Percentiles rank a stretch among this genome's conserved stretches.
Evolutionary conservation across 495 filamentous ascomycete genomes (phyloP).

Genomic region (Parachaetomium inaequale): DNA sequence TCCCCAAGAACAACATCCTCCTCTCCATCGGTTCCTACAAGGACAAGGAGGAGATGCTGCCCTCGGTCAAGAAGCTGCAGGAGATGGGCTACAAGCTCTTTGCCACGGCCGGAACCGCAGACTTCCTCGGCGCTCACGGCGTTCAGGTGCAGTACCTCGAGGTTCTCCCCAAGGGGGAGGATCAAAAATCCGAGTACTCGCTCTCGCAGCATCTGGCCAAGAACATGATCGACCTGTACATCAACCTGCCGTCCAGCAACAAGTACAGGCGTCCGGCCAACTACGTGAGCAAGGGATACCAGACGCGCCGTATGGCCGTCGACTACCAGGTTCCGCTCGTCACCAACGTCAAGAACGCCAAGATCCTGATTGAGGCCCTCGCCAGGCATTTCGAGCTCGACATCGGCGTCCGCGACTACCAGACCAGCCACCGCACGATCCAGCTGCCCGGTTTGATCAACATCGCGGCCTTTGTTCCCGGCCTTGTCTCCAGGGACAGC

Average conservation of each 20-base stretch:
- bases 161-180: slow-evolving; percentile 61
- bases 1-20: slow-evolving; percentile 95
- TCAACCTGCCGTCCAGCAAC: slow-evolving; percentile 98
- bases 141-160: slow-evolving; percentile 90
- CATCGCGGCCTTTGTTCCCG: slow-evolving; percentile 76
- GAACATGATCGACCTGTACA: slow-evolving; percentile 96
- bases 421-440: slow-evolving; percentile 78
- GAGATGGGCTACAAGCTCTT: slow-evolving; percentile 90
- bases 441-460: slow-evolving; percentile 75
- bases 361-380: slow-evolving; percentile 92
- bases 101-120: slow-evolving; percentile 91
- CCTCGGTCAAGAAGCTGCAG: slow-evolving; percentile 83
- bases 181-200: slow-evolving; percentile 93
- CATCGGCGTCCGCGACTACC: slow-evolving; percentile 77
- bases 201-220: slow-evolving; percentile 92
- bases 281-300: slow-evolving; percentile 97
- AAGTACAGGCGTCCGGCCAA: slow-evolving; percentile 91
- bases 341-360: slow-evolving; percentile 98
- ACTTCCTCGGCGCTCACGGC: slow-evolving; percentile 88
- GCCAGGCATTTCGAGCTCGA: slow-evolving; percentile 80
- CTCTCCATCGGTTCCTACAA: slow-evolving; percentile 96
- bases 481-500: slow-evolving; percentile 59
- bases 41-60: slow-evolving; percentile 95
- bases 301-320: slow-evolving; percentile 93
- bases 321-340: slow-evolving; percentile 97